Evolutionary conservation across 1,284 basidiomycete species (phyloP), one percentile per base, ranked within the genome.

Genomic region (Rhodofomes roseus): DNA sequence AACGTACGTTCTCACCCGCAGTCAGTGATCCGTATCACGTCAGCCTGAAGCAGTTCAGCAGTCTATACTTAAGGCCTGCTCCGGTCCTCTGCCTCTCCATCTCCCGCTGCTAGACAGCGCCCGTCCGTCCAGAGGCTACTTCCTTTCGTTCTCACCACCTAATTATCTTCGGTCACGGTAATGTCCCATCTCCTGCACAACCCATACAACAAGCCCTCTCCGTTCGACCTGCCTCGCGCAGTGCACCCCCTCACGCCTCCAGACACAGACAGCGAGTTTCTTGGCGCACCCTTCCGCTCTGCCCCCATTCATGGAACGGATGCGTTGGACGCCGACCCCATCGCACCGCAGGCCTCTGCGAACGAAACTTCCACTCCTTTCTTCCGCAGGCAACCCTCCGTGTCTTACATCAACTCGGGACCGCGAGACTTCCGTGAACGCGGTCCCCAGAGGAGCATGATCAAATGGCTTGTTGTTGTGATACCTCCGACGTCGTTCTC

Each of bases 401-500:
- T 90, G 25, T 73, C 80, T 8, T 90, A 90, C 70, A 78, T 84
- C 61, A 78, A 74, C 62, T 79, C 85, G 16, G 75, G 76, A 37
- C 67, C 80, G 39, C 76, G 81, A 8, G 84, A 86, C 56, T 66
- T 72, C 44, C 77, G 79, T 44, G 82, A 83, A 46, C 77, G 82
- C 60, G 65, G 73, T 22, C 65, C 73, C 12, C 77, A 80, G 60
- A 76, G 81, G 58, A 75, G 74, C 52, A 16, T 57, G 72, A 58
- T 79, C 39, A 84, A 80, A 65, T 83, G 83, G 72, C 79, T 92
- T 51, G 76, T 92, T 20, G 80, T 91, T 54, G 82, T 91, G 29
- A 73, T 88, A 51, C 90, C 90, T 43, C 87, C 90, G 23, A 58
- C 77, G 20, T 77, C 82, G 44, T 76, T 92, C 46, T 71, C 80